Evolutionary conservation across 352 stramenopile genomes (phyloP), one percentile per base, ranked within the genome.

Genomic region (Ochromonadaceae sp.): DNA sequence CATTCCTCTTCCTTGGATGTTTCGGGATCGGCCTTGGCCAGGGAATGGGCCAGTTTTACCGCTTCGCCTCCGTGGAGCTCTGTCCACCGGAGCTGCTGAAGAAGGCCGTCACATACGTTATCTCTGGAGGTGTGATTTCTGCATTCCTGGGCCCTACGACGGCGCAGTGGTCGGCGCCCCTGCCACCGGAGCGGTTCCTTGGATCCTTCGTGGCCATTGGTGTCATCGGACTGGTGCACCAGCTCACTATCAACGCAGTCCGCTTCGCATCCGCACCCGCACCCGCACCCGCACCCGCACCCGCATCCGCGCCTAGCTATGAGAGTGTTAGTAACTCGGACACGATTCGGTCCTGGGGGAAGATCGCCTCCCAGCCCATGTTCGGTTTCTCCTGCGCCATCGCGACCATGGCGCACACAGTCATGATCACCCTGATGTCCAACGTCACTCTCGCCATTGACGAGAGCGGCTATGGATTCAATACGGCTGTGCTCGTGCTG

Each of bases 131-230:
- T 15, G 42, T 70, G 15, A 34, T 70, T 34, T 35, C 65, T 43
- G 55, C 65, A n/a, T 68, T 70, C 30, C 36, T 66, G 15, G 65
- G 65, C 48, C 65, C 65, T 10, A 47, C 52, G 30, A 15, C 28
- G 5, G 55, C 65, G 20, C 17, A 9, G 0, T 36, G 34, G 31
- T 12, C 56, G 31, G 32, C 25, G 12, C 1, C 31, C 26, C 1
- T 70, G 34, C 7, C 66, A 3, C 34, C 32, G 12, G 35, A 52
- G 7, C 28, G 52, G 1, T 70, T 52, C 53, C 12, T 46, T 1
- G 65, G 65, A 22, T 67, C 44, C 42, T 70, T 50, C 44, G 15
- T 46, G 1, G n/a, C n/a, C n/a, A n/a, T n/a, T 44, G 40, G 40
- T 44, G 17, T 44, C 40, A 44, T 22, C 40, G 40, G 40, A 44